Conservation (phyloP, 148 eudicot genomes). For the Amaranthus palmeri region DNA sequence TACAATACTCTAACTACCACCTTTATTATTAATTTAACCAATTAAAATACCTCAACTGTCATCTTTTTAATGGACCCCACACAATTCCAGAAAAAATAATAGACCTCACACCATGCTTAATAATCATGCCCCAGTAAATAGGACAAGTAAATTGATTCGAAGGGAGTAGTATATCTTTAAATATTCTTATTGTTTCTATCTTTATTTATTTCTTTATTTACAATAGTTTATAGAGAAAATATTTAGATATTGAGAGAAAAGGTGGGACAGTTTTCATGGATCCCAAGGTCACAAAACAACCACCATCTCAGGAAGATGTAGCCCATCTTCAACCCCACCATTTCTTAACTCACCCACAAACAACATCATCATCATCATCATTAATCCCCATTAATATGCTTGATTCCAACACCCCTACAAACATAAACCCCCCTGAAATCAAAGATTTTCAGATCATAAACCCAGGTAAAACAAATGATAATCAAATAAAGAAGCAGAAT, state of each 20-base stretch:
- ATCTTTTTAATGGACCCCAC: too few relatives aligned
- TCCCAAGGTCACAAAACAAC: conserved; percentile 48
- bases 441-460: conserved; percentile 44
- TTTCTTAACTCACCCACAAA: conserved; percentile 33
- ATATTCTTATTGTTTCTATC: background rate
- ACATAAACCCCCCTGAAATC: conserved; percentile 31
- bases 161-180: background rate
- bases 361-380: conserved; percentile 21
- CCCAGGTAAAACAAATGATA: conserved; percentile 35
- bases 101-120: too few relatives aligned
- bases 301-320: conserved; percentile 21
- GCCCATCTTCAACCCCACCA: conserved; percentile 25
- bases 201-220: background rate
- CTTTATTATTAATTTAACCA: too few relatives aligned
- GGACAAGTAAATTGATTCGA: too few relatives aligned
- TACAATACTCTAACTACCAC: too few relatives aligned
- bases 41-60: too few relatives aligned
- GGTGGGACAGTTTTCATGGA: conserved; percentile 40
- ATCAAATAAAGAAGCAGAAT: conserved; percentile 8
- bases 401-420: conserved; percentile 13
- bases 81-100: too few relatives aligned
- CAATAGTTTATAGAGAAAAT: background rate
- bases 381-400: conserved; percentile 31
- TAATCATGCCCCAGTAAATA: too few relatives aligned
- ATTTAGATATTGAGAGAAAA: background rate